Base-by-base conservation (phyloP, 2,329 filamentous ascomycete genomes). In the Rhexocercosporidium sp. region DNA sequence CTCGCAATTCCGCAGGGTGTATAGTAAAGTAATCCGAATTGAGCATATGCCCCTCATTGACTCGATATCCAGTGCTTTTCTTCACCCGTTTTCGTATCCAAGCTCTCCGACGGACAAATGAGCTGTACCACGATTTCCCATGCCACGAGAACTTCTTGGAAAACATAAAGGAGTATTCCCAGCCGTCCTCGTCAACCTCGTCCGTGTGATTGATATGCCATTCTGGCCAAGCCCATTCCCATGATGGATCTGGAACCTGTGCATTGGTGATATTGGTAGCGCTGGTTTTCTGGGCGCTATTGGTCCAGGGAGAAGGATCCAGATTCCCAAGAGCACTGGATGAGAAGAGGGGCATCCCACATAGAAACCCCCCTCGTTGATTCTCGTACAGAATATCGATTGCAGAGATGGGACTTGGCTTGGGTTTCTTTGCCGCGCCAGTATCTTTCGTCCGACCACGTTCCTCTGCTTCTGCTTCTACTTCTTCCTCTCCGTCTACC, bases 371-470 rank as follows among this genome's bases (percentile, higher is more conserved):
- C 12, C 96, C 96, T 66, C 96, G 88, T 81, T 99, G 92, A 76
- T 99, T 99, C 78, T 99, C 96, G 79, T 97, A 98, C 0, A 99
- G 83, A 5, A 98, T 87, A 70, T 99, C 96, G 68, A 98, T 88
- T 31, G 87, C 90, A 2, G 83, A 82, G 77, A 81, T 84, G 69
- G 76, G 80, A 66, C 79, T 72, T 78, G 77, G 47, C 78, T 59
- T 59, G 64, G 53, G 56, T 64, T 66, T 60, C 31, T 61, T 66
- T 56, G 59, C n/a, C 34, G 60, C 20, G 51, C n/a, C 54, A 41
- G 59, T 65, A 7, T 59, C 64, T 47, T 60, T 70, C 34, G 56
- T 57, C 16, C 71, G 69, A 49, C 72, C 73, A 59, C 72, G 64
- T 3, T 67, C 66, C 18, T 68, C 67, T 31, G 22, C 41, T 27